These are phyloP conservation scores for Cyberlindnera xylosilytica DNA, from an alignment of 805 yeast species.

Conservation along the genomic window DNA sequence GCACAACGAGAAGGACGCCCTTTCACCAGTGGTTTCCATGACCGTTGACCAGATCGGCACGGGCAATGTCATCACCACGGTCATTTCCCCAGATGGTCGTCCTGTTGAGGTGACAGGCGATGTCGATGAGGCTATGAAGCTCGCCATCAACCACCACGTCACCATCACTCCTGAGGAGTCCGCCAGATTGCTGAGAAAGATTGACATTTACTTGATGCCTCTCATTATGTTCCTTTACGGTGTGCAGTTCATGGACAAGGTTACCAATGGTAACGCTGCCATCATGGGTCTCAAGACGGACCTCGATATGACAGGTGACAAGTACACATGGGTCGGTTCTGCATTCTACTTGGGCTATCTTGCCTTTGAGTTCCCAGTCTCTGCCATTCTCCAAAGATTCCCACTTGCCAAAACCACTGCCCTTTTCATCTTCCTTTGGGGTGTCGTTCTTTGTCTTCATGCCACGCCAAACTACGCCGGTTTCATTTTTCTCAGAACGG, in stretches of 20 bases:
- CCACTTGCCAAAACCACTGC: conserved; percentile 52
- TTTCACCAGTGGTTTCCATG: conserved; percentile 9
- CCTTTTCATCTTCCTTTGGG: conserved; percentile 55
- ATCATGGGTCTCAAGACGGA: conserved; percentile 48
- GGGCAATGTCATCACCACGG: conserved; percentile 8
- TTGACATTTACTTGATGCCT: conserved; percentile 9
- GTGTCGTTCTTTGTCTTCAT: conserved; percentile 46
- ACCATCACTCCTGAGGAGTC: conserved; percentile 8
- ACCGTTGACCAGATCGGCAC: conserved; percentile 11
- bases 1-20: conserved; percentile 1
- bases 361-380: conserved; percentile 49
- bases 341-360: conserved; percentile 64
- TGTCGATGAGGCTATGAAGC: conserved; percentile 13
- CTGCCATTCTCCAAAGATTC: conserved; percentile 46
- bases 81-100: conserved; percentile 7
- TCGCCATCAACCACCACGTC: conserved; percentile 3
- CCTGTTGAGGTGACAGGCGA: conserved; percentile 8
- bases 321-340: conserved; percentile 55
- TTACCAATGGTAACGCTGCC: conserved; percentile 36
- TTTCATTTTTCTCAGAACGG: conserved; percentile 42
- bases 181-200: conserved; percentile 7
- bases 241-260: conserved; percentile 12
- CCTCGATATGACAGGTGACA: conserved; percentile 40
- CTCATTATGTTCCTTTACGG: conserved; percentile 6
- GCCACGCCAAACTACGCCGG: conserved; percentile 37